phyloP scores from a whole-genome alignment of 2,329 filamentous ascomycete species.

The Fonsecaea multimorphosa region DNA sequence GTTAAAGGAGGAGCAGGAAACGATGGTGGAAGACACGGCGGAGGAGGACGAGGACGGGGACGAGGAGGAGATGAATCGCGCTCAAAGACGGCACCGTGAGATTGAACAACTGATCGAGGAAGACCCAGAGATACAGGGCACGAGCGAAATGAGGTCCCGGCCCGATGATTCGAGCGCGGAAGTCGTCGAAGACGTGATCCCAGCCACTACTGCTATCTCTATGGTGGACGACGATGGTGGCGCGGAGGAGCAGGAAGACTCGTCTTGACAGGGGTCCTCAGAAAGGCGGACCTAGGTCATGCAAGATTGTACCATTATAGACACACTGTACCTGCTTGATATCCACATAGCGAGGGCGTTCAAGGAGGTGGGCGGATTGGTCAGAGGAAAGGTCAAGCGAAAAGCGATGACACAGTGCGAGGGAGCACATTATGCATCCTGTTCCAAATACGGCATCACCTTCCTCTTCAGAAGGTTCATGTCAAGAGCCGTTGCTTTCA shows the following conservation, averaged over 20 bases:
- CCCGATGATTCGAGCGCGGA: not conserved
- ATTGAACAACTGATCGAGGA: constrained; percentile 18
- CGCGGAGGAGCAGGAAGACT: not conserved
- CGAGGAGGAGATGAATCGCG: constrained; percentile 4
- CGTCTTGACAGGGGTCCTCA: not conserved
- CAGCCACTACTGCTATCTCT: not conserved
- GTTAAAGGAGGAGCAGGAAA: not conserved
- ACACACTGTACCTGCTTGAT: not conserved
- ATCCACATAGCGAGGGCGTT: constrained; percentile 17
- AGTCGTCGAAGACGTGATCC: not conserved
- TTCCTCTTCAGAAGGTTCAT: not conserved
- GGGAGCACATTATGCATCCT: not conserved
- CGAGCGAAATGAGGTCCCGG: not conserved
- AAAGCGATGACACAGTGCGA: not conserved
- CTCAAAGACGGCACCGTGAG: constrained; percentile 15
- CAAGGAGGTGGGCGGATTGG: not conserved
- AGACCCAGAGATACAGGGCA: constrained; percentile 17
- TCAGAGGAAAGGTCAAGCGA: not conserved
- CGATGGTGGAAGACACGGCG: not conserved
- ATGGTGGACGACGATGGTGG: not conserved
- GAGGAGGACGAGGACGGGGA: not conserved
- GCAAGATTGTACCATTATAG: not conserved
- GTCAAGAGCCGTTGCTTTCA: constrained; percentile 1
- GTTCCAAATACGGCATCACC: constrained; percentile 6
- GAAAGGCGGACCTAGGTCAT: no score